Conservation (phyloP, 768 basidiomycete species). For the Suillus ampliporus region DNA sequence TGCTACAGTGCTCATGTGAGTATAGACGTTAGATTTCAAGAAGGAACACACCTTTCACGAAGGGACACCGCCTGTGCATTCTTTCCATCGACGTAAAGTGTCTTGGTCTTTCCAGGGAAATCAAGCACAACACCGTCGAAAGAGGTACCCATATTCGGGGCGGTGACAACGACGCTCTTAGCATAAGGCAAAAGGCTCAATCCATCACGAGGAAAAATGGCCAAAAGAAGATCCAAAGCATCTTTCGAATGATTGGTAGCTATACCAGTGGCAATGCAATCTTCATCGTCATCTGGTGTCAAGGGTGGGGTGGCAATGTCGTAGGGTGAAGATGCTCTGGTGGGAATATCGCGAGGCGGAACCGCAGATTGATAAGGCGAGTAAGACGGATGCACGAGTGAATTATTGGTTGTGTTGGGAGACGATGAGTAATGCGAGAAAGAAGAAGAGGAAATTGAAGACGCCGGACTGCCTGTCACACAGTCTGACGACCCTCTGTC, state of each 20-base stretch:
- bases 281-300: slow-evolving; percentile 72
- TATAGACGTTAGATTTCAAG: slow-evolving; percentile 15
- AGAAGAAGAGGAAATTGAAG: slow-evolving; percentile 53
- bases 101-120: slow-evolving; percentile 71
- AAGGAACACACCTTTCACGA: slow-evolving; percentile 70
- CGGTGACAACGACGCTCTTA: slow-evolving; percentile 74
- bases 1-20: slow-evolving; percentile 46
- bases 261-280: slow-evolving; percentile 48
- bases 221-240: slow-evolving; percentile 79
- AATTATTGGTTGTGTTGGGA: slow-evolving; percentile 25
- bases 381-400: slow-evolving; percentile 23
- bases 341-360: slow-evolving; percentile 50
- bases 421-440: slow-evolving; percentile 39
- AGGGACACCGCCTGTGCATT: slow-evolving; percentile 79
- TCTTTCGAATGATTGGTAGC: slow-evolving; percentile 56
- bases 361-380: slow-evolving; percentile 35
- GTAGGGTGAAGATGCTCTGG: slow-evolving; percentile 42
- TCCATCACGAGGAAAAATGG: slow-evolving; percentile 77
- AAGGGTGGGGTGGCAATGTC: slow-evolving; percentile 74
- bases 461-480: slow-evolving; percentile 94
- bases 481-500: slow-evolving; percentile 93
- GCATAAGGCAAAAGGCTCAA: slow-evolving; percentile 72
- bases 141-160: slow-evolving; percentile 66
- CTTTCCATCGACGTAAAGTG: slow-evolving; percentile 86
- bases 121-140: slow-evolving; percentile 84